phyloP scores from a whole-genome alignment of 148 eudicot genomes.

The Rhododendron vialii region DNA sequence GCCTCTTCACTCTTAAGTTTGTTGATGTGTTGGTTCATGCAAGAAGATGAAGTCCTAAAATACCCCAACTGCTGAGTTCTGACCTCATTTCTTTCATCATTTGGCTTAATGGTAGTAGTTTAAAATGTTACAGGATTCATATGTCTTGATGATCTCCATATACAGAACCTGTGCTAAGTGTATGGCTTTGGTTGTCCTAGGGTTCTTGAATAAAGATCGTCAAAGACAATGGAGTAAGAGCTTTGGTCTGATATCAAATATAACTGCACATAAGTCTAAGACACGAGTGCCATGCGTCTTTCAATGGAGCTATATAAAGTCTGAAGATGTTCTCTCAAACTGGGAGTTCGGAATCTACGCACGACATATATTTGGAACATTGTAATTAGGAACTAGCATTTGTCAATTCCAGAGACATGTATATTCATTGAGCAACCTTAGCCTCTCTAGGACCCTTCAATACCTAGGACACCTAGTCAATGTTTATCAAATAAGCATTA shows the following conservation, averaged over 20 bases:
- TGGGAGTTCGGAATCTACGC: neutral
- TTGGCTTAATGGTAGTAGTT: neutral
- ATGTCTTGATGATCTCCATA: neutral
- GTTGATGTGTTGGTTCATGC: neutral
- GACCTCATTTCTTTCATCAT: neutral
- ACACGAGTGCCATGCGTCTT: neutral
- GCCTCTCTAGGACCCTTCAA: neutral
- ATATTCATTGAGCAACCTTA: neutral
- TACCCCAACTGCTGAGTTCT: neutral
- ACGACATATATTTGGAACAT: neutral
- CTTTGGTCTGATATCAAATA: neutral
- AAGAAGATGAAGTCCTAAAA: neutral
- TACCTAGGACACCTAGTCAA: neutral
- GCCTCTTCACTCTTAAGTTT: neutral
- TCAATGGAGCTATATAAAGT: neutral
- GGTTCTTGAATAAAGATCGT: neutral
- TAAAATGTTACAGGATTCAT: neutral
- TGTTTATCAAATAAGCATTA: neutral
- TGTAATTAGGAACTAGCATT: neutral
- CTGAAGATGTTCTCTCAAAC: neutral
- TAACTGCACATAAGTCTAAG: neutral
- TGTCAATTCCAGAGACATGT: neutral
- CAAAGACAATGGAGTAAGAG: neutral
- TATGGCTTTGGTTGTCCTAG: neutral
- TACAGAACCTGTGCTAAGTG: neutral